These are phyloP conservation scores for Bondarzewia mesenterica DNA, from an alignment of 1,284 basidiomycete species.

Conservation along the genomic window DNA sequence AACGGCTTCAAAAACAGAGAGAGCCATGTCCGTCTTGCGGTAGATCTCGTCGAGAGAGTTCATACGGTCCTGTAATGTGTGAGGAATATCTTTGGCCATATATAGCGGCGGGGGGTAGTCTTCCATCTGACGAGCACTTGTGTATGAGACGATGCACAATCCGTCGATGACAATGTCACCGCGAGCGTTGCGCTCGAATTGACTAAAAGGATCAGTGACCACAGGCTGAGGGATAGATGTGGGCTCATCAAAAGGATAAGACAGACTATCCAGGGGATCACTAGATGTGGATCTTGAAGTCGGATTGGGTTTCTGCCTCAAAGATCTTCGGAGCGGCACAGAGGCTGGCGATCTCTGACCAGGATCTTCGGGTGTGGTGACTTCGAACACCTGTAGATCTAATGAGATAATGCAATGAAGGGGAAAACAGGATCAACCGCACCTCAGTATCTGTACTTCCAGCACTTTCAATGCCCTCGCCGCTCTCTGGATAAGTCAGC, in stretches of 20 bases:
- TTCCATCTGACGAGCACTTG: constrained; percentile 10
- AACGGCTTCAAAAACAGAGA: constrained; percentile 22
- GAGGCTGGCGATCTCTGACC: too few species aligned
- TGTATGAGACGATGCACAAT: constrained; percentile 7
- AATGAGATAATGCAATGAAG: too few species aligned
- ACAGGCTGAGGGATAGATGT: neutral
- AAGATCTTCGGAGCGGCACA: too few species aligned
- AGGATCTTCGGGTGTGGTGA: too few species aligned
- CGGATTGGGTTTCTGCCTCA: neutral
- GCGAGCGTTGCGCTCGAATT: neutral
- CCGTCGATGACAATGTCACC: constrained; percentile 1
- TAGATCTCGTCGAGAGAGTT: constrained; percentile 17
- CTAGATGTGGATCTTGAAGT: neutral
- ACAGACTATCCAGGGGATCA: neutral
- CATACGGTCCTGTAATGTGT: constrained; percentile 23
- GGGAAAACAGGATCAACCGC: too few species aligned
- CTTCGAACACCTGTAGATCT: too few species aligned
- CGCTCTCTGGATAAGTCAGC: neutral
- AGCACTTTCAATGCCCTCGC: neutral
- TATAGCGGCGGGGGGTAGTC: constrained; percentile 12
- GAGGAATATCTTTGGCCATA: constrained; percentile 23
- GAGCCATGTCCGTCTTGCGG: constrained; percentile 19
- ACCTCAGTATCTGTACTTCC: too few species aligned
- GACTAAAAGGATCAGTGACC: neutral
- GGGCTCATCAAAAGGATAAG: neutral